These are phyloP conservation scores for Sugiyamaella chiloensis DNA, from an alignment of 805 yeast genomes.

Conservation along the genomic window DNA sequence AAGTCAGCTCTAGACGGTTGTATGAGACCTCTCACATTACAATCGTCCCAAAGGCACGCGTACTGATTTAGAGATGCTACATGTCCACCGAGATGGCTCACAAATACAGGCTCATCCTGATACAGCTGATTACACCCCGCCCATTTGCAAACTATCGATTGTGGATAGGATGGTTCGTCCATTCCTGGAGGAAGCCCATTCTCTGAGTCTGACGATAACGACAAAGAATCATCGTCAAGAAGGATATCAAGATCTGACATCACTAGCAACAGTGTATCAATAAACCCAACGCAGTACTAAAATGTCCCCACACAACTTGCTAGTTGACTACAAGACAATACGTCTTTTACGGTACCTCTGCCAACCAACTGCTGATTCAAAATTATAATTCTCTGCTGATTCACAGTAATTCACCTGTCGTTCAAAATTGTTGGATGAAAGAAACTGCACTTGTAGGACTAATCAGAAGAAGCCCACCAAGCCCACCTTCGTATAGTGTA, in stretches of 20 bases:
- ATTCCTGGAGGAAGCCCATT: background rate
- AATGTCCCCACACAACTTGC: too few relatives aligned
- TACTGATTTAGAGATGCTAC: conserved; percentile 30
- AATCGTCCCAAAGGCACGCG: conserved; percentile 60
- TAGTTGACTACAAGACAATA: too few relatives aligned
- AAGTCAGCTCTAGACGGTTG: conserved; percentile 58
- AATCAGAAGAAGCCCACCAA: too few relatives aligned
- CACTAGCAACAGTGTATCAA: too few relatives aligned
- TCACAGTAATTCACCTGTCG: too few relatives aligned
- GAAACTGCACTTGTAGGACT: too few relatives aligned
- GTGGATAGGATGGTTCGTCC: background rate
- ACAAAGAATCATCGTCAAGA: background rate
- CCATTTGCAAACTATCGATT: background rate
- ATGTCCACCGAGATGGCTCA: background rate
- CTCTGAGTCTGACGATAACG: background rate
- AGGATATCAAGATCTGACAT: background rate
- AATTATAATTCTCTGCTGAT: too few relatives aligned
- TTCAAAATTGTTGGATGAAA: too few relatives aligned
- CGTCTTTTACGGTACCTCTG: too few relatives aligned
- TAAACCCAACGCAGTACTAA: too few relatives aligned
- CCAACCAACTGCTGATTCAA: too few relatives aligned
- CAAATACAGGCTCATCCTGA: background rate
- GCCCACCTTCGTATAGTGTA: too few relatives aligned
- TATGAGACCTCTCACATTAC: conserved; percentile 49
- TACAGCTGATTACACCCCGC: background rate